phyloP scores from a whole-genome alignment of 2,329 filamentous ascomycete genomes.

The Fusarium sp. region DNA sequence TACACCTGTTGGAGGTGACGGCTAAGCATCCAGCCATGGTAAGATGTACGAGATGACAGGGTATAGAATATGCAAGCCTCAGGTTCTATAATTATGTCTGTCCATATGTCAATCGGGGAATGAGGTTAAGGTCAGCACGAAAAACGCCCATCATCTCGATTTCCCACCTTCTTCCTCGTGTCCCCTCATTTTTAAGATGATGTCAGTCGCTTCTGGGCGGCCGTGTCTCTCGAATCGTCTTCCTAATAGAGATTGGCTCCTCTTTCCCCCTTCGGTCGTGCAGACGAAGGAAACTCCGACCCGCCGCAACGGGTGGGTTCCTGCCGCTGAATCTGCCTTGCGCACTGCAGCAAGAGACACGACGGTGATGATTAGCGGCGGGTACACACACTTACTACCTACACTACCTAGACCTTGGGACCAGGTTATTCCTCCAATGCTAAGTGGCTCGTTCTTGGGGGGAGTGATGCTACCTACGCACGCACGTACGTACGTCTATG shows the following conservation, averaged over 20 bases:
- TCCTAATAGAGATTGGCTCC: background rate
- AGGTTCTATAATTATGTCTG: background rate
- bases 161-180: background rate
- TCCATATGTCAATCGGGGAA: conserved; percentile 4
- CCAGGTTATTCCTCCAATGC: background rate
- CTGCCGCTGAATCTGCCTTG: conserved; percentile 3
- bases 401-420: background rate
- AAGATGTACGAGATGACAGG: background rate
- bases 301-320: background rate
- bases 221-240: background rate
- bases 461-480: background rate
- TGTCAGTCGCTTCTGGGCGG: background rate
- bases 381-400: background rate
- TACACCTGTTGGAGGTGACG: background rate
- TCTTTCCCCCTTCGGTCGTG: background rate
- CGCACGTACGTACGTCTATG: background rate
- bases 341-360: background rate
- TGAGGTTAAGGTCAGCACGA: background rate
- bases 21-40: background rate
- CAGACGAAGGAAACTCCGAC: background rate
- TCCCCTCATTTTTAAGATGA: background rate
- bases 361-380: background rate
- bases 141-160: background rate
- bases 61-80: background rate
- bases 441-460: background rate